Conservation (phyloP, 2,329 filamentous ascomycete genomes). For the Monosporascus sp. region DNA sequence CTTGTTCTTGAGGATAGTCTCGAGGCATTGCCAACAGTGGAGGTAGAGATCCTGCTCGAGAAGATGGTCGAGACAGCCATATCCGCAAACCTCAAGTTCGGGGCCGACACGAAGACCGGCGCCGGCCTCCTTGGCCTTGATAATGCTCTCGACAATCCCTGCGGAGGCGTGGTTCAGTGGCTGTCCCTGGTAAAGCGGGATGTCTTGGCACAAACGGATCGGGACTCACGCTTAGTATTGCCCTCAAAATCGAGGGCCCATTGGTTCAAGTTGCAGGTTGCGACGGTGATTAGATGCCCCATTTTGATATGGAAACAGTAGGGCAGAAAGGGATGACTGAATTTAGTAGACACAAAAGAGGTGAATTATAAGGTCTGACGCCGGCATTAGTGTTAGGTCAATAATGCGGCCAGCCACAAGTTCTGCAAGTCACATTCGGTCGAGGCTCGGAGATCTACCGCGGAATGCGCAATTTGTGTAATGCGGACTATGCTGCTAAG, state of each 20-base stretch:
- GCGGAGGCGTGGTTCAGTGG: conserved; percentile 41
- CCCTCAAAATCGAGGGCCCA: conserved; percentile 40
- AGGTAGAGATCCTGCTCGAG: conserved; percentile 53
- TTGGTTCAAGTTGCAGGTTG: conserved; percentile 32
- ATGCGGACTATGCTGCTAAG: background rate
- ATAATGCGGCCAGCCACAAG: background rate
- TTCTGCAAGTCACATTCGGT: background rate
- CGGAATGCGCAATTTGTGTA: background rate
- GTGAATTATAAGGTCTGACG: background rate
- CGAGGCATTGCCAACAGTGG: conserved; percentile 59
- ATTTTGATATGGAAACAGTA: conserved; percentile 5
- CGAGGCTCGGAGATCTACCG: background rate
- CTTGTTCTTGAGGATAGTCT: conserved; percentile 54
- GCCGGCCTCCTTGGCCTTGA: conserved; percentile 47
- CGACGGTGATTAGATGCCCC: conserved; percentile 28
- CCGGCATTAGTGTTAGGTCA: background rate
- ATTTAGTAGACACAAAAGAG: background rate
- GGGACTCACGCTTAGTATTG: background rate
- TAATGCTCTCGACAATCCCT: conserved; percentile 57
- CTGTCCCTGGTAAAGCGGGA: background rate
- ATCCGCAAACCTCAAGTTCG: conserved; percentile 52
- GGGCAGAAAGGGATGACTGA: background rate
- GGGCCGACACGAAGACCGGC: conserved; percentile 58
- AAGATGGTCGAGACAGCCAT: conserved; percentile 65
- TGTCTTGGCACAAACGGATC: background rate